Conservation (phyloP, 331 rosid species). For the Cydonia oblonga region DNA sequence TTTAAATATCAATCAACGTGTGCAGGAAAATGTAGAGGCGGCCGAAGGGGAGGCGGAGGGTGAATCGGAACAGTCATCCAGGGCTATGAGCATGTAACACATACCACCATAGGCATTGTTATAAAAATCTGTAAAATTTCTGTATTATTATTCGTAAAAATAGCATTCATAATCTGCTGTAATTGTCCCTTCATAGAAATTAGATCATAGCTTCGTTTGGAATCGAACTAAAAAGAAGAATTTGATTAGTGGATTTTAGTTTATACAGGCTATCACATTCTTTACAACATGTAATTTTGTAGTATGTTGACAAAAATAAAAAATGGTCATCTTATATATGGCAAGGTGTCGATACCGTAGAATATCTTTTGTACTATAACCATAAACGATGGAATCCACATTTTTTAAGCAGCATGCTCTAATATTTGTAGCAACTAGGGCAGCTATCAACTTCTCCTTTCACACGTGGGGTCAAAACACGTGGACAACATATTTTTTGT, state of each 20-base stretch:
- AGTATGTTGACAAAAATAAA: no score
- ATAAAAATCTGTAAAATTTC: slow-evolving; percentile 11
- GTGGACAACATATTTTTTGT: no score
- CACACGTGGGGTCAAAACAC: no score
- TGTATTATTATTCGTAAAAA: slow-evolving; percentile 37
- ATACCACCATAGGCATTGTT: not conserved
- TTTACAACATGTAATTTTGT: no score
- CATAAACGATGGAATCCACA: no score
- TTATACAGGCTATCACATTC: no score
- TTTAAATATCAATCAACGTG: not conserved
- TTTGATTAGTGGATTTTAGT: not conserved
- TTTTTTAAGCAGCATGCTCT: no score
- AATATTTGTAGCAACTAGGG: no score
- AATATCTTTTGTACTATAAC: no score
- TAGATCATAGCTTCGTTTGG: slow-evolving; percentile 33
- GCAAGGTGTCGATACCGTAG: no score
- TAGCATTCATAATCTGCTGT: slow-evolving; percentile 30
- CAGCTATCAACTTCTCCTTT: no score
- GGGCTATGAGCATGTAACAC: slow-evolving; percentile 61
- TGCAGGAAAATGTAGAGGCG: slow-evolving; percentile 40
- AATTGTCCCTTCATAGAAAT: slow-evolving; percentile 29
- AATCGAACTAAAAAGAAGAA: slow-evolving; percentile 20
- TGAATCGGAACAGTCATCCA: slow-evolving; percentile 64
- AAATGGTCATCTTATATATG: no score
- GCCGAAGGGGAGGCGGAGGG: slow-evolving; percentile 55